These are phyloP conservation scores for Xylariaceae sp. DNA, from an alignment of 2,329 filamentous ascomycete species.

Conservation along the genomic window DNA sequence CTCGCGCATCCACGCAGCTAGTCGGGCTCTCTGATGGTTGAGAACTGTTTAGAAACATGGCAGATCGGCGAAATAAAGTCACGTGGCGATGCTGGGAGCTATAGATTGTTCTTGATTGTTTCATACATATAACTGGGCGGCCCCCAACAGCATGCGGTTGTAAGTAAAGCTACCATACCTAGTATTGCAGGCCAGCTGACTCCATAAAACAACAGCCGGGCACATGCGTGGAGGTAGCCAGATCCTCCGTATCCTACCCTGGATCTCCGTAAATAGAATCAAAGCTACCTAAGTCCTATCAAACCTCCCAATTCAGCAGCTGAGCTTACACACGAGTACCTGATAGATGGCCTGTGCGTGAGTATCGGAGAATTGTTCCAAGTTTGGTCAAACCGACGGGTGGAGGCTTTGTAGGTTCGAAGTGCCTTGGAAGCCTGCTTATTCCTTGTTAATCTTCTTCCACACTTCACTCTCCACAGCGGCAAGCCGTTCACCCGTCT, in stretches of 20 bases:
- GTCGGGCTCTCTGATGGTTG: neutral
- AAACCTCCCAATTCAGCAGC: conserved; percentile 26
- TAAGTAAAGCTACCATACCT: conserved; percentile 21
- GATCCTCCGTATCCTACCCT: conserved; percentile 23
- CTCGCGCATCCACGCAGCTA: conserved; percentile 1
- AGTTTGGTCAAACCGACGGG: conserved; percentile 20
- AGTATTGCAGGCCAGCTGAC: conserved; percentile 8
- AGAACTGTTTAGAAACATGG: neutral
- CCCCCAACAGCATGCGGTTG: conserved; percentile 16
- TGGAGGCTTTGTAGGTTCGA: conserved; percentile 8
- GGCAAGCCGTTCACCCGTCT: conserved; percentile 62
- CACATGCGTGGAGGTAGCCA: conserved; percentile 18
- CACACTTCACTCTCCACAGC: conserved; percentile 67
- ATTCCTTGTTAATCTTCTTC: conserved; percentile 66
- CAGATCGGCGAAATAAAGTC: conserved; percentile 22
- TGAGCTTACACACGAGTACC: conserved; percentile 12
- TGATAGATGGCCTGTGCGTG: conserved; percentile 4
- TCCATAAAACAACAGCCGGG: conserved; percentile 9
- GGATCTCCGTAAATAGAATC: conserved; percentile 30
- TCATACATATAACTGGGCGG: conserved; percentile 17
- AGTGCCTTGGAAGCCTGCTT: conserved; percentile 28
- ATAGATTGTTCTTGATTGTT: conserved; percentile 13
- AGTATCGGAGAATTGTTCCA: conserved; percentile 19
- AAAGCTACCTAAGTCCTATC: conserved; percentile 24
- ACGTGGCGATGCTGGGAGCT: conserved; percentile 14